Conservation (phyloP, 192 early-diverging fungal species). For the Coemansia sp. region DNA sequence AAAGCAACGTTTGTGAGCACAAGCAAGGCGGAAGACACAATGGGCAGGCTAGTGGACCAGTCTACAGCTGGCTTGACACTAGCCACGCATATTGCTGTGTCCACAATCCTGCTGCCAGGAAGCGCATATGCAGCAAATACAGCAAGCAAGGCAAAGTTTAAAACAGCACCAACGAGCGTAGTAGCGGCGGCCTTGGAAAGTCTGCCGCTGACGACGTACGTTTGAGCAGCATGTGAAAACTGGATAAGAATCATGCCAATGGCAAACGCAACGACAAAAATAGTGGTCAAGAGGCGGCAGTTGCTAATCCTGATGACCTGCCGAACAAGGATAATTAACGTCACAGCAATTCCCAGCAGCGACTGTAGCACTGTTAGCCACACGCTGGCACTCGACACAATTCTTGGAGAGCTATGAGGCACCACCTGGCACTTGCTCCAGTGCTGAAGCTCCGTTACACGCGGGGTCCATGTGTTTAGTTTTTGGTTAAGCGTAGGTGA, state of each 20-base stretch:
- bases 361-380: slow-evolving; percentile 7
- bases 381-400: slow-evolving; percentile 9
- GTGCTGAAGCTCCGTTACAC: neutral
- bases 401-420: neutral
- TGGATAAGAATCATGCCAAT: neutral
- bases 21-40: neutral
- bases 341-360: neutral
- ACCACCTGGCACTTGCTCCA: no score
- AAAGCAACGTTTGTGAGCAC: neutral
- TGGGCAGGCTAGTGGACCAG: neutral
- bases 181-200: slow-evolving; percentile 28
- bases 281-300: neutral
- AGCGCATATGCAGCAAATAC: neutral
- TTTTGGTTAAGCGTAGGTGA: neutral
- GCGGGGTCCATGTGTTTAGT: neutral
- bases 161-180: neutral
- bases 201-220: slow-evolving; percentile 18
- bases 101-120: neutral
- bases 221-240: slow-evolving; percentile 21
- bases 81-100: neutral
- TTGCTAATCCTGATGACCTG: neutral
- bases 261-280: neutral
- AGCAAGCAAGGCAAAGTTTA: neutral
- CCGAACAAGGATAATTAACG: neutral
- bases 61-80: neutral